Percentiles rank a stretch among this genome's conserved stretches.
These are phyloP conservation scores for Phytopythium cucurbitacearum DNA, from an alignment of 352 stramenopile species.

Conservation along the genomic window DNA sequence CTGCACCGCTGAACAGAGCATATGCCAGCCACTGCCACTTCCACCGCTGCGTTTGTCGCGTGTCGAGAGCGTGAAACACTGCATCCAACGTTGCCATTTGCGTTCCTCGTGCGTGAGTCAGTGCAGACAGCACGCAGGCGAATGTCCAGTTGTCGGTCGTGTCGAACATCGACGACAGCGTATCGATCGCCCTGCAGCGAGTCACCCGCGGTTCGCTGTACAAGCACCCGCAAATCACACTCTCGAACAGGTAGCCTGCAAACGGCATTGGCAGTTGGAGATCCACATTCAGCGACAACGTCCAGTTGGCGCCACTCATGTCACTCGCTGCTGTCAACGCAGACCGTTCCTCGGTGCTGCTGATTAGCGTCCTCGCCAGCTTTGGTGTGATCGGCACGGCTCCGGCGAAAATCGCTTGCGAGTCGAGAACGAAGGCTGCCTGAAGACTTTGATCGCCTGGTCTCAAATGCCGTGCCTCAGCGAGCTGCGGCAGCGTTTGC, in stretches of 20 bases:
- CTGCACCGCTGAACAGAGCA: conserved; percentile 2
- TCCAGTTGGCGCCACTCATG: not conserved
- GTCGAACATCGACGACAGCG: conserved; percentile 4
- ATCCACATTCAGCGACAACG: conserved; percentile 1
- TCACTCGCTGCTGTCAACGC: no score
- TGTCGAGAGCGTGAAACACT: not conserved
- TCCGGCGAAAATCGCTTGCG: not conserved
- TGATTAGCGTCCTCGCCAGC: not conserved
- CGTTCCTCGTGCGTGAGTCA: not conserved
- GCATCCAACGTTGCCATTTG: conserved; percentile 1
- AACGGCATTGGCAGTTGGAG: not conserved
- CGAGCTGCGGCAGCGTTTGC: not conserved
- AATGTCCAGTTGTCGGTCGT: not conserved
- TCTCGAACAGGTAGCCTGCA: not conserved
- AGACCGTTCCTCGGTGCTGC: not conserved
- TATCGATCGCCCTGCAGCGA: not conserved
- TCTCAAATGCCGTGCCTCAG: no score
- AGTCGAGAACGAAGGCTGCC: not conserved
- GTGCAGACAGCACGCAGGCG: not conserved
- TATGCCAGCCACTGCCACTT: conserved; percentile 7
- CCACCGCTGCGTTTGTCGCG: not conserved
- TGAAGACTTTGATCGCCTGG: not conserved
- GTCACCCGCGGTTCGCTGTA: no score
- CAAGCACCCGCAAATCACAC: not conserved
- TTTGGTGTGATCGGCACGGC: not conserved